A percentile compares a stretch with the other conserved stretches of the same genome.
phyloP scores from a whole-genome alignment of 768 basidiomycete species.

The Lactarius indigo region DNA sequence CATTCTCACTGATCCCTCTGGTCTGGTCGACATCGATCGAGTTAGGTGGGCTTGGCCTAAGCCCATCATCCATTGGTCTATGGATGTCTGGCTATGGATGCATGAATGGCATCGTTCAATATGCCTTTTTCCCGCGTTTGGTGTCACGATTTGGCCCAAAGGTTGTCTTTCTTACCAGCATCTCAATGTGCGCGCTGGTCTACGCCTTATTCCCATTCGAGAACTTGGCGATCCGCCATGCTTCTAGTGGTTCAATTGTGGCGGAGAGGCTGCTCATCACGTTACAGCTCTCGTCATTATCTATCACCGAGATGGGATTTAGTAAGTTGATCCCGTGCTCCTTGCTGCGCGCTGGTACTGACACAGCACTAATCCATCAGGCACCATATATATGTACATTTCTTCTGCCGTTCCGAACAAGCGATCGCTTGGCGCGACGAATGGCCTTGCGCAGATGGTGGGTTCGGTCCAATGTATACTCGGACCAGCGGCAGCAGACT shows the following conservation, averaged over 20 bases:
- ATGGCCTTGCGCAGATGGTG: conserved; percentile 46
- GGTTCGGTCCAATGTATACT: conserved; percentile 38
- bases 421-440: conserved; percentile 61
- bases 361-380: conserved; percentile 32
- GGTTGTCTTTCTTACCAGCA: conserved; percentile 29
- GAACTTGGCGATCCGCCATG: background rate
- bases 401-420: conserved; percentile 59
- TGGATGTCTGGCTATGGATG: conserved; percentile 38
- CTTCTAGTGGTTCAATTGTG: background rate
- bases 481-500: conserved; percentile 55
- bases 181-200: conserved; percentile 27
- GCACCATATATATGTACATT: conserved; percentile 66
- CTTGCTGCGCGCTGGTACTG: background rate
- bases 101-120: conserved; percentile 38
- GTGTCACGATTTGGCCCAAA: conserved; percentile 36
- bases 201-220: conserved; percentile 31
- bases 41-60: conserved; percentile 31
- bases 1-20: conserved; percentile 42
- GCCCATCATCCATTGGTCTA: conserved; percentile 37
- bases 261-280: background rate
- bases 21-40: conserved; percentile 37
- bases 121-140: conserved; percentile 35
- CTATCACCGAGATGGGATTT: background rate
- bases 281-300: background rate
- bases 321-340: background rate